Evolutionary conservation across 257 asterid species (phyloP), one percentile per base, ranked within the genome.

Genomic region (Eustoma russellianum): DNA sequence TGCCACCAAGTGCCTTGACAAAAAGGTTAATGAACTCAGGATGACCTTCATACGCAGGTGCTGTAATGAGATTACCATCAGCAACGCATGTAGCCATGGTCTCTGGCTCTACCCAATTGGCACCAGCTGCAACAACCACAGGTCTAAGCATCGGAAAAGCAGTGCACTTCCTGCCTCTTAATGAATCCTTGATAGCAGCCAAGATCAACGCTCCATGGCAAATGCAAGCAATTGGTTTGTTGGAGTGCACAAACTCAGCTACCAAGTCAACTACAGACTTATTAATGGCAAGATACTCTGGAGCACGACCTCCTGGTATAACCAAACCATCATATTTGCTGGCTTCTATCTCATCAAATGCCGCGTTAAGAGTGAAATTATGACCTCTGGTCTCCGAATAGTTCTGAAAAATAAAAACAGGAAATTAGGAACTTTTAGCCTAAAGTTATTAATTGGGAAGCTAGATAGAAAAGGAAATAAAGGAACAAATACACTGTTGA

Each of bases 271-370:
- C 49, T 19, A 91, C 95, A 13, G 88, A 70, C 73, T 77, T 79
- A 61, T 82, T 66, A 69, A 84, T 53, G 13, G 96, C 95, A 30
- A 91, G 93, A 74, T 91, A 91, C 60, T 91, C 98, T 12, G 96
- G 97, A 59, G 97, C 98, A 63, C 98, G 94, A 46, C 98, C 98
- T 50, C 97, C 96, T 15, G 95, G 93, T 61, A 91, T 82, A 49
- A 91, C 55, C 64, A 91, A 62, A 35, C 98, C 98, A 62, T 91
- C 95, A 62, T 91, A 91, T 47, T 67, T 80, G 67, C 76, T 7
- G 49, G 76, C 69, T 18, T 87, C 88, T 33, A 84, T 48, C 62
- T 84, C 94, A 60, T 79, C 81, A 44, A 91, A 84, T 45, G 84
- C 80, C 55, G 98, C 96, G 67, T 91, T 91, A 38, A 91, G 83